Evolutionary conservation across 257 asterid genomes (phyloP).

Genomic region (Rhazya stricta): DNA sequence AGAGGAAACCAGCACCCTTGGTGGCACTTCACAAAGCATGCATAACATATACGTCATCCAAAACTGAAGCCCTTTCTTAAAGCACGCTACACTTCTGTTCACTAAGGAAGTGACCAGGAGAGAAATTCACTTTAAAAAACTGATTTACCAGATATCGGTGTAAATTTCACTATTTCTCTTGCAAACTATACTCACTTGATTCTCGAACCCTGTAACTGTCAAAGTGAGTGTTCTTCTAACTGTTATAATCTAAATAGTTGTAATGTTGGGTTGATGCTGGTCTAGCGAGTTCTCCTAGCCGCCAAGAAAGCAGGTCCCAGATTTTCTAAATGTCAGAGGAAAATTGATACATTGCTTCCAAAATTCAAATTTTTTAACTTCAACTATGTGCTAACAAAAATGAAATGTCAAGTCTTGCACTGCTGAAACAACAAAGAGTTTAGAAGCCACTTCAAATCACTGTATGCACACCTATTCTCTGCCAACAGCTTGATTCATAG

Average conservation of each 20-base stretch:
- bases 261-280: not conserved
- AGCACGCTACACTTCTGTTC: not conserved
- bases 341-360: not conserved
- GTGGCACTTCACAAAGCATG: not conserved
- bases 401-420: not conserved
- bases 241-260: not conserved
- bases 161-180: not conserved
- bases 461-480: not conserved
- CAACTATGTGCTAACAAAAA: not conserved
- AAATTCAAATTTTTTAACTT: not conserved
- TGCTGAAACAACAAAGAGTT: not conserved
- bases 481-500: not conserved
- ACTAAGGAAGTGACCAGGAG: not conserved
- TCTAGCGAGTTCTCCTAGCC: not conserved
- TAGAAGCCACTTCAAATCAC: not conserved
- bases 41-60: not conserved
- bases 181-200: not conserved
- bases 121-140: not conserved
- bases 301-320: not conserved
- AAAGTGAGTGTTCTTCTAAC: not conserved
- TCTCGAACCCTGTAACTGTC: not conserved
- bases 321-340: not conserved
- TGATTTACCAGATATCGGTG: not conserved
- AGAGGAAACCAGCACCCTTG: not conserved
- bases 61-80: not conserved